Evolutionary conservation across 768 basidiomycete genomes (phyloP).

Genomic region (Pholiota conissans): DNA sequence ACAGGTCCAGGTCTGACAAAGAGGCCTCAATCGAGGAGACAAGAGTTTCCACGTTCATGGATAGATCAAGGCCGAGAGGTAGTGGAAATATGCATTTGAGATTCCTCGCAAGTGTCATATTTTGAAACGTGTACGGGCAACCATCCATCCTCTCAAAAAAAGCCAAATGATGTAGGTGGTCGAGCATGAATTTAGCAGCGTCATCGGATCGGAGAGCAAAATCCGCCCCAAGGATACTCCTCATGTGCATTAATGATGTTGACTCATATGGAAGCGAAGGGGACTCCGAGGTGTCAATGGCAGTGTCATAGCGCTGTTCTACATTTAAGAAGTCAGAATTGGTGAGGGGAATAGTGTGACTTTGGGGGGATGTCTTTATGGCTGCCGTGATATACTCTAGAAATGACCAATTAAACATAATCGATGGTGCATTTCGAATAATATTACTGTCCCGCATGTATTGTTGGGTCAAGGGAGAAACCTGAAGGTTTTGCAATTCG

Average conservation of each 20-base stretch:
- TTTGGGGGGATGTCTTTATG: conserved; percentile 44
- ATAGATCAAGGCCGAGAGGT: conserved; percentile 70
- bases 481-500: conserved; percentile 35
- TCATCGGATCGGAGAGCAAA: conserved; percentile 56
- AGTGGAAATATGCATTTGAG: conserved; percentile 61
- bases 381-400: conserved; percentile 62
- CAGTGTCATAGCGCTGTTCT: conserved; percentile 20
- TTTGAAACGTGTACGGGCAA: conserved; percentile 35
- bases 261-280: conserved; percentile 54
- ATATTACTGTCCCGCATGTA: conserved; percentile 50
- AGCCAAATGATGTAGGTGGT: conserved; percentile 61
- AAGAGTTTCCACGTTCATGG: conserved; percentile 70
- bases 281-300: conserved; percentile 20
- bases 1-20: conserved; percentile 68
- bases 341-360: conserved; percentile 18
- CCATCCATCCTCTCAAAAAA: conserved; percentile 54
- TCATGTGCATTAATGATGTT: conserved; percentile 57
- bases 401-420: conserved; percentile 70
- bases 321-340: conserved; percentile 51
- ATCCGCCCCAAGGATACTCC: conserved; percentile 57
- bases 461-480: conserved; percentile 50
- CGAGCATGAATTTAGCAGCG: conserved; percentile 52
- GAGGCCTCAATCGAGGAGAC: conserved; percentile 72
- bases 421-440: conserved; percentile 37
- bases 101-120: conserved; percentile 28